Base-by-base conservation (phyloP, 1,139 yeast genomes). In the Eremothecium cymbalariae region DNA sequence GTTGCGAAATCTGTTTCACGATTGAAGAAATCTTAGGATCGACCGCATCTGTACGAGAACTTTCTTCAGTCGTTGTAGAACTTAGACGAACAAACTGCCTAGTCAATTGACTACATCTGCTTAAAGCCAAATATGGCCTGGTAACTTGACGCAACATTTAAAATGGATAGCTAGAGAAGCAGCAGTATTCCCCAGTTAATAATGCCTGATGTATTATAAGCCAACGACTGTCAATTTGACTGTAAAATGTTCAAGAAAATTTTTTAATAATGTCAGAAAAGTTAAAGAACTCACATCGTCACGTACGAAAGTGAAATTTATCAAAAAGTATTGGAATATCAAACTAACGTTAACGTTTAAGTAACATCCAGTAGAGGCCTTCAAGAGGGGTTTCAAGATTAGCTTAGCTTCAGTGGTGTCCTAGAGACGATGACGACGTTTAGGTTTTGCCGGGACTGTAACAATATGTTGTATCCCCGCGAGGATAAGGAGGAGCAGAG, bases 401-500 rank as follows among this genome's bases (percentile, higher is more conserved):
- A 12, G 18, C 24, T 24, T 3, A 21, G 24, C n/a, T 11, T 5
- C 24, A 21, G 29, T 22, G 19, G 28, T 13, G n/a, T 18, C n/a
- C 11, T n/a, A 12, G 22, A 19, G 14, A 51, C 23, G 39, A 84
- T 82, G 95, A 84, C 93, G 39, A 83, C 95, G 29, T 86, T 86
- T 62, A 73, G 94, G 57, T 86, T 86, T 65, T 86, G 96, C 60
- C 80, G 90, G 47, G 94, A 84, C 56, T 86, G 93, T 72, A 93
- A 93, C 70, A 93, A 93, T 58, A 88, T 90, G 98, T 73, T 90
- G 64, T 93, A 90, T 59, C 98, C 99, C n/a, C 77, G 84, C 50
- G 98, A 93, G 64, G 98, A 93, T 59, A 83, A 82, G 55, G 68
- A 67, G 34, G 63, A 65, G 46, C 68, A 64, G 48, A 65, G 94